Percentiles rank a stretch among this genome's conserved stretches.
phyloP scores from a whole-genome alignment of 345 rosid species.

The Eucalyptus tenuipes region DNA sequence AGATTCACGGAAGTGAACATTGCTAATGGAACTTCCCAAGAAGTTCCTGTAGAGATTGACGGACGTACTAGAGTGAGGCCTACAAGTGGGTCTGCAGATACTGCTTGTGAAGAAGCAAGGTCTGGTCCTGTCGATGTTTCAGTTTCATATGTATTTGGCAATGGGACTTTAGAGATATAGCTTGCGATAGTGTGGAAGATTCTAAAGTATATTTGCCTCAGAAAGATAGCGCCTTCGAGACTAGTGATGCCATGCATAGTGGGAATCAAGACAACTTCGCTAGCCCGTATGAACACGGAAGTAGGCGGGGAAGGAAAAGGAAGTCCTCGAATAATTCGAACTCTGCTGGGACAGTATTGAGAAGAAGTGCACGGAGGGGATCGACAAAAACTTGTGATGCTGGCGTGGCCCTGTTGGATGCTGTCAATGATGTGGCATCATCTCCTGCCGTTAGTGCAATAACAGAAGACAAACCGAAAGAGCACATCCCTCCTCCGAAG shows the following conservation, averaged over 20 bases:
- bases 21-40: slow-evolving; percentile 20
- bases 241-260: background rate
- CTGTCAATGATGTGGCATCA: slow-evolving; percentile 14
- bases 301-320: background rate
- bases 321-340: background rate
- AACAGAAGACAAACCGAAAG: slow-evolving; percentile 50
- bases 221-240: background rate
- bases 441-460: slow-evolving; percentile 48
- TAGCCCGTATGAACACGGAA: background rate
- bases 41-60: slow-evolving; percentile 1
- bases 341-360: slow-evolving; percentile 34
- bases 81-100: background rate
- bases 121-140: slow-evolving; percentile 6
- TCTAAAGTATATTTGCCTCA: background rate
- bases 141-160: background rate
- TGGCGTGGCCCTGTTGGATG: slow-evolving; percentile 2
- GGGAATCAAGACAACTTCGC: background rate
- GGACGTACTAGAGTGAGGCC: background rate
- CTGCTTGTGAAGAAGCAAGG: slow-evolving; percentile 18
- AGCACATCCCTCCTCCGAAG: slow-evolving; percentile 39
- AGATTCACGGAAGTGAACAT: slow-evolving; percentile 4
- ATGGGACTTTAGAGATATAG: background rate
- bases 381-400: slow-evolving; percentile 21
- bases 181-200: background rate
- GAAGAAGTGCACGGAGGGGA: slow-evolving; percentile 82